These are phyloP conservation scores for Neocucurbitaria cava DNA, from an alignment of 2,329 filamentous ascomycete species.

Conservation along the genomic window DNA sequence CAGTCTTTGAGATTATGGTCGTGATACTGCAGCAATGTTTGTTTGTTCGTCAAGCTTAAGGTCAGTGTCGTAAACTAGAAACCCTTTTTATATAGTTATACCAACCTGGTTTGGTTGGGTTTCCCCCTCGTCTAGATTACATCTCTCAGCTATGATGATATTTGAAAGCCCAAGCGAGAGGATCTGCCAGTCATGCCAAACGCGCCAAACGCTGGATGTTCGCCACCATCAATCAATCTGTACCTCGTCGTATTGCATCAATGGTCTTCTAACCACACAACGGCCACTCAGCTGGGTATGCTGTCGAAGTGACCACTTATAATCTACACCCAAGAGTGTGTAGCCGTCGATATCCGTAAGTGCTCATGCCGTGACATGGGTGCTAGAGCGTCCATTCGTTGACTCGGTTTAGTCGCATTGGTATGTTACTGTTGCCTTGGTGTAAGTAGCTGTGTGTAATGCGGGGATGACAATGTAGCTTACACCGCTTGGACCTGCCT, in stretches of 20 bases:
- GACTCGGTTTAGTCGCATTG: background rate
- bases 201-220: background rate
- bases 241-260: background rate
- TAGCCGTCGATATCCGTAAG: background rate
- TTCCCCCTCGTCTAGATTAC: background rate
- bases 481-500: background rate
- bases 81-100: too few relatives aligned
- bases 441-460: background rate
- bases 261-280: background rate
- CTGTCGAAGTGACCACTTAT: background rate
- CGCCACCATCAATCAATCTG: background rate
- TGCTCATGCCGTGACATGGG: background rate
- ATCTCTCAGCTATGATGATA: background rate
- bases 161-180: background rate
- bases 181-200: background rate
- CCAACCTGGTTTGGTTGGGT: too few relatives aligned
- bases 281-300: background rate
- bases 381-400: background rate
- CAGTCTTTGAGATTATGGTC: background rate
- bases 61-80: too few relatives aligned
- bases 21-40: background rate
- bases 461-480: background rate
- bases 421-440: background rate
- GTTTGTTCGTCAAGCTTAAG: too few relatives aligned
- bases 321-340: background rate